A percentile compares a stretch with the other conserved stretches of the same genome.
These are phyloP conservation scores for Paecilomyces fulvus DNA, from an alignment of 2,329 filamentous ascomycete species.

Conservation along the genomic window DNA sequence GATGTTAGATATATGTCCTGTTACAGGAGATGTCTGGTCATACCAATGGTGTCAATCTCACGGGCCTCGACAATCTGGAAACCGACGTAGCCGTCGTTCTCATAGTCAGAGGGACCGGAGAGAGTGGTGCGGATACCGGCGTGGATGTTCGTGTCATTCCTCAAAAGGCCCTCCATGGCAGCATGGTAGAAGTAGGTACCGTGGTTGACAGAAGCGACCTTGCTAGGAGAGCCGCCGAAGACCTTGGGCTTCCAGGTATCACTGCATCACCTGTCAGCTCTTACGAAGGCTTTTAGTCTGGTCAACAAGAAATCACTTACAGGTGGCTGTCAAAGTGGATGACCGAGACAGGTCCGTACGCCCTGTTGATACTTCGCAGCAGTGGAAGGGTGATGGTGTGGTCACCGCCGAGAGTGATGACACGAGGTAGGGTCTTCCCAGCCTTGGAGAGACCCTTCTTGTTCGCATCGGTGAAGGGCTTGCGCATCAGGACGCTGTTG, in stretches of 20 bases:
- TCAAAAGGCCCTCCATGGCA: conserved; percentile 64
- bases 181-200: conserved; percentile 87
- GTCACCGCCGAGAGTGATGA: conserved; percentile 61
- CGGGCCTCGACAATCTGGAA: conserved; percentile 74
- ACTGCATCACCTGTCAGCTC: conserved; percentile 8
- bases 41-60: conserved; percentile 58
- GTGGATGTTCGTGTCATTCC: conserved; percentile 79
- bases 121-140: conserved; percentile 79
- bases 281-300: neutral
- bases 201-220: conserved; percentile 72
- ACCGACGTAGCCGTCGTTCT: conserved; percentile 76
- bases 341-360: conserved; percentile 59
- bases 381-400: conserved; percentile 41
- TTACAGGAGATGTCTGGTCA: neutral
- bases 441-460: conserved; percentile 60
- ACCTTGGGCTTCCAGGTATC: conserved; percentile 72
- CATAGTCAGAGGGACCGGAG: conserved; percentile 69
- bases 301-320: conserved; percentile 19
- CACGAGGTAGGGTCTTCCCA: conserved; percentile 66
- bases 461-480: conserved; percentile 59
- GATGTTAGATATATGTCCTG: neutral
- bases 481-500: conserved; percentile 62
- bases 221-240: conserved; percentile 70
- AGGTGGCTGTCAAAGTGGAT: conserved; percentile 57
- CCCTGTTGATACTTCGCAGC: conserved; percentile 51